Evolutionary conservation across 805 yeast species (phyloP).

Genomic region (Yarrowia alimentaria): DNA sequence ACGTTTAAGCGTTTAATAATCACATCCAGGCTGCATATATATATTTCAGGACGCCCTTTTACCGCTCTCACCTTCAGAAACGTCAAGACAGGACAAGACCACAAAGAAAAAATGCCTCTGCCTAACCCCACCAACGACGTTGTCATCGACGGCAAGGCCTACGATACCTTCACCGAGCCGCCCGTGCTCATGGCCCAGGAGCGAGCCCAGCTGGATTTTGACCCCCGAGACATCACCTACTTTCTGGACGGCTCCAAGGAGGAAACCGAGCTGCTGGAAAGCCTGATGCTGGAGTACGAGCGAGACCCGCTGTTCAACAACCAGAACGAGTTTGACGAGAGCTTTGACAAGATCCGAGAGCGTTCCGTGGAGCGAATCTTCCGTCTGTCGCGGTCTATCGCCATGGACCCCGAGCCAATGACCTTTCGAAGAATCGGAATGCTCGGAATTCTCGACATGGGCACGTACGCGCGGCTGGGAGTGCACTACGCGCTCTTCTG

Average conservation of each 20-base stretch:
- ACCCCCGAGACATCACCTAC: slow-evolving; percentile 43
- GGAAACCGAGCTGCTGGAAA: slow-evolving; percentile 43
- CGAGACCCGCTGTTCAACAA: slow-evolving; percentile 53
- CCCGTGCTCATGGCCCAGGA: slow-evolving; percentile 42
- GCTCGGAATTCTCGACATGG: slow-evolving; percentile 59
- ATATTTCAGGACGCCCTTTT: not conserved
- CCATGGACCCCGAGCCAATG: slow-evolving; percentile 35
- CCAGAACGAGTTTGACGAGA: slow-evolving; percentile 48
- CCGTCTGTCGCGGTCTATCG: slow-evolving; percentile 34
- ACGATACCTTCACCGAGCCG: slow-evolving; percentile 41
- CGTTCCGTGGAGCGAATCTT: slow-evolving; percentile 40
- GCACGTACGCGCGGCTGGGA: slow-evolving; percentile 76
- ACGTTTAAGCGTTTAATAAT: slow-evolving; percentile 22
- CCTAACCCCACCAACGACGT: slow-evolving; percentile 10
- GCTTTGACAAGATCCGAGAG: slow-evolving; percentile 44
- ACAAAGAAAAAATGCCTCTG: slow-evolving; percentile 7
- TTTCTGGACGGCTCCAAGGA: slow-evolving; percentile 47
- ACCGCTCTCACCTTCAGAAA: not conserved
- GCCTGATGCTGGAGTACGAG: slow-evolving; percentile 48
- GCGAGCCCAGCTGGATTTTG: slow-evolving; percentile 42
- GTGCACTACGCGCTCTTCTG: slow-evolving; percentile 85
- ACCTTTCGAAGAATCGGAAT: slow-evolving; percentile 34
- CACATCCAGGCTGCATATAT: slow-evolving; percentile 10
- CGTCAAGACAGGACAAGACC: too few species aligned
- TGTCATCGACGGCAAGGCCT: slow-evolving; percentile 22